Conservation (phyloP, 192 early-diverging fungal genomes). For the Funneliformis geosporum region DNA sequence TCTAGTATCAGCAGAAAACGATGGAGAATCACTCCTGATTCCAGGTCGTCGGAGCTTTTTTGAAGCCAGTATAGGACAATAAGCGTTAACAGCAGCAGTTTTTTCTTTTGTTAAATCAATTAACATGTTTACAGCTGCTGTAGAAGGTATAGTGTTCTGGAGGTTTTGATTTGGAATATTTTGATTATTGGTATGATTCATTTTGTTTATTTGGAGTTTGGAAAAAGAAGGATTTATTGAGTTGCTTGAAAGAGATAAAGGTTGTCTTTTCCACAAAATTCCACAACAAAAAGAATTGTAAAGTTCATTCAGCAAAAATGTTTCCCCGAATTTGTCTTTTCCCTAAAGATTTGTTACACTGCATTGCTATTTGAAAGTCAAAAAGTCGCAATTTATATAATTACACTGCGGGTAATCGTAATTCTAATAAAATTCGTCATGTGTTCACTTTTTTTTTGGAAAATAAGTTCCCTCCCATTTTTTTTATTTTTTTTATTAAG, state of each 20-base stretch:
- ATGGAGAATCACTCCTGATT: background rate
- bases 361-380: no score
- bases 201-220: background rate
- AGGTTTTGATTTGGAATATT: background rate
- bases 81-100: background rate
- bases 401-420: no score
- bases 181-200: background rate
- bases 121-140: background rate
- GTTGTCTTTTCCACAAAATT: background rate
- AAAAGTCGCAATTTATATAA: no score
- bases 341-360: no score
- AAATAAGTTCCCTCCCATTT: no score
- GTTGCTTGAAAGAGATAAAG: background rate
- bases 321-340: no score
- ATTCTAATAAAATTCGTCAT: no score
- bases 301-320: no score
- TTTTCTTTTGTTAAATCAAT: background rate
- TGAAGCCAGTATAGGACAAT: background rate
- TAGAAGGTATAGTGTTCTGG: background rate
- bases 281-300: no score
- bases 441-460: no score
- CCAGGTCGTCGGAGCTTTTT: background rate
- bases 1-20: conserved; percentile 11
- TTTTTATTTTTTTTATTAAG: background rate
- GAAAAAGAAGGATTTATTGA: background rate